These are phyloP conservation scores for Onygena corvina DNA, from an alignment of 2,329 filamentous ascomycete genomes.

Conservation along the genomic window DNA sequence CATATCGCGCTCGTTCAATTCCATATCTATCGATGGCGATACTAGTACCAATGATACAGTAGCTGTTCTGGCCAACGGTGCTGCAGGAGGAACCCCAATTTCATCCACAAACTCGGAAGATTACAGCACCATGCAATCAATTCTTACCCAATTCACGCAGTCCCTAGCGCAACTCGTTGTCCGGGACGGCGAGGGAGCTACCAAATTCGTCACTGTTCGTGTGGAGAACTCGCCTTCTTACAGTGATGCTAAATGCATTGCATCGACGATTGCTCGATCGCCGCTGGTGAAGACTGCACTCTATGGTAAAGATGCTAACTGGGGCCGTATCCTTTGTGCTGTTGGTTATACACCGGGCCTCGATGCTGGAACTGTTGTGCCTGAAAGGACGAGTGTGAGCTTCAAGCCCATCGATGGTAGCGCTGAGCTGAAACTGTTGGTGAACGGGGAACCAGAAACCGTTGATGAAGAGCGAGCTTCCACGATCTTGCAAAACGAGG, in stretches of 20 bases:
- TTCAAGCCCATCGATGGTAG: constrained; percentile 50
- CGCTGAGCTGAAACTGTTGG: constrained; percentile 45
- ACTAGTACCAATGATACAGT: constrained; percentile 97
- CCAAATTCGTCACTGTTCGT: constrained; percentile 91
- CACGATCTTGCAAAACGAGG: constrained; percentile 49
- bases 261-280: constrained; percentile 76
- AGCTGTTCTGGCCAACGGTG: constrained; percentile 87
- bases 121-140: constrained; percentile 56
- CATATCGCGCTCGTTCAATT: constrained; percentile 81
- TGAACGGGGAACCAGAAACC: constrained; percentile 49
- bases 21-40: constrained; percentile 92
- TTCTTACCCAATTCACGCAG: constrained; percentile 65
- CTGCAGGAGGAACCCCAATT: constrained; percentile 61
- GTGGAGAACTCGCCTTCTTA: constrained; percentile 62
- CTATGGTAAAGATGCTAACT: constrained; percentile 96
- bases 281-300: constrained; percentile 94
- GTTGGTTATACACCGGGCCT: constrained; percentile 62
- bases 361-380: constrained; percentile 37
- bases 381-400: constrained; percentile 46
- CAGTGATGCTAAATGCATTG: constrained; percentile 62
- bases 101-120: constrained; percentile 42
- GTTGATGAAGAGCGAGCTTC: constrained; percentile 51
- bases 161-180: constrained; percentile 87
- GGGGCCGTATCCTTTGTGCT: constrained; percentile 92
- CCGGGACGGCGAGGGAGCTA: constrained; percentile 91